Evolutionary conservation across 331 rosid species (phyloP), one percentile per base, ranked within the genome.

Genomic region (Telfairia occidentalis): DNA sequence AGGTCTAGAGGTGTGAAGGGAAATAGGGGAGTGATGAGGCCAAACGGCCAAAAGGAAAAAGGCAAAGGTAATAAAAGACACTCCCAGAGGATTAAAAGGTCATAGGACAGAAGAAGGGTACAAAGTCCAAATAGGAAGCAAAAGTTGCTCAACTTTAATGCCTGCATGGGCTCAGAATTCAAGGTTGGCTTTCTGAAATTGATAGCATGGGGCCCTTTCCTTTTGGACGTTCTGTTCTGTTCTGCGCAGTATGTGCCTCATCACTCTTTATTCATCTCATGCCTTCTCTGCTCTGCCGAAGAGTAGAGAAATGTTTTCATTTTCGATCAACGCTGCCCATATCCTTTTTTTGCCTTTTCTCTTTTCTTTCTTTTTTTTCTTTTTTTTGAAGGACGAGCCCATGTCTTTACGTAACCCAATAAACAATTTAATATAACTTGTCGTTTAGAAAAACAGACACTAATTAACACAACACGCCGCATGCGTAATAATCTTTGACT

Each of bases 121-220:
- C 74, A 69, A 69, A 69, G 55, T 69, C 38, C 38, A 67, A 67
- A 67, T 67, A 67, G 35, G 73, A 67, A 67, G 73, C 73, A 67
- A 67, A 67, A 42, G 73, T 67, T 67, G 73, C 73, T 67, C 53
- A 42, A 67, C 73, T 67, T 67, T 67, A 67, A 67, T 67, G 73
- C 53, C 73, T 67, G 73, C 73, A 67, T 67, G 54, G 55, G 74
- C 74, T 69, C 74, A 13, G 7, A 69, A 69, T 23, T 69, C 55
- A 69, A 69, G 55, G 43, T 45, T 2, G 23, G 24, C 74, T 69
- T 69, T 69, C 74, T 69, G 74, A 69, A 42, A 12, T 69, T 45
- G 35, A 69, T 69, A 42, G 69, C 16, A 69, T 26, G 74, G 54
- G 74, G 1, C 74, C 55, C 55, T 69, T 69, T 16, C 23, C 55